Evolutionary conservation across 1,284 basidiomycete genomes (phyloP), one percentile per base, ranked within the genome.

Genomic region (Meira nashicola): DNA sequence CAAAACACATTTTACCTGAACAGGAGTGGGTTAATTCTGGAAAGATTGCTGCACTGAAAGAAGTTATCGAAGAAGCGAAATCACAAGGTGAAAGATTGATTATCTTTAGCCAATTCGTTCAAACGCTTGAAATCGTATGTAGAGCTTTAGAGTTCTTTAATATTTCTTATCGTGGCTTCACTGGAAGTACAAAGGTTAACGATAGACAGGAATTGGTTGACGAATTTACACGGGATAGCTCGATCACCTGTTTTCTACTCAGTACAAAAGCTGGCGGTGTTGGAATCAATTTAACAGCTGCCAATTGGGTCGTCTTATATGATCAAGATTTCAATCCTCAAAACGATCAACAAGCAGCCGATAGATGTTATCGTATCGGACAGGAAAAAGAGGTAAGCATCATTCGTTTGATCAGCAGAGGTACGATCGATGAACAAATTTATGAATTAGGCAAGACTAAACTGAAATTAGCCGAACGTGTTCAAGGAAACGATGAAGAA

Each of bases 351-450:
- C 94, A 98, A 81, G 95, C 95, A 0, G 92, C 94, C 58, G 95
- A 99, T 78, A 87, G 95, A 39, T 92, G 92, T 28, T 98, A 97
- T 78, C 88, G 95, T n/a, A 96, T 99, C 68, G 94, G 92, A 15
- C 92, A 95, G 79, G 90, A 89, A 74, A 85, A 86, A 55, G 86
- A 92, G 58, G 92, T 95, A 3, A 83, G 84, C 0, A 90, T 98
- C 3, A 86, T 96, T 75, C 95, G 93, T 77, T 83, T 98, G n/a
- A 90, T 97, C 69, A 88, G 90, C 1, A 86, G 86, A 61, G 90
- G 87, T 12, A 93, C 91, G 0, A 96, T 98, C 64, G 94, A 97
- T 73, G 56, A 62, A 11, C 47, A 58, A 39, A 62, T 62, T 19
- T 39, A 37, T 9, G 38, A 47, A 7, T 56, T 64, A 25, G 62